Conservation (phyloP, 2,329 filamentous ascomycete genomes). For the Ilyonectria sp. region DNA sequence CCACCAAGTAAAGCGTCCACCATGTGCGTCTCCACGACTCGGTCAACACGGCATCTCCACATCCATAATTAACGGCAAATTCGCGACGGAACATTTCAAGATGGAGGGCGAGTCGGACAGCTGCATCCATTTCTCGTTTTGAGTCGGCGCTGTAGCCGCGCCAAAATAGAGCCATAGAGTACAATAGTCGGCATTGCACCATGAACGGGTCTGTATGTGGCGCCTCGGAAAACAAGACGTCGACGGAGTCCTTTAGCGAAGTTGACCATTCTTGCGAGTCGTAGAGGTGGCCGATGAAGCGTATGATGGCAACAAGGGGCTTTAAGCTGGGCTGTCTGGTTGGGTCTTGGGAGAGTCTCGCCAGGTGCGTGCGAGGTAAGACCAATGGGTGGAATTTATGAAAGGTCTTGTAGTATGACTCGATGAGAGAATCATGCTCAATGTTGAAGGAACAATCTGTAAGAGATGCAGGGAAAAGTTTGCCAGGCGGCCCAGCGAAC, state of each 20-base stretch:
- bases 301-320: conserved; percentile 48
- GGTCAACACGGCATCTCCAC: conserved; percentile 62
- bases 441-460: background rate
- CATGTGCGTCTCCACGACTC: conserved; percentile 79
- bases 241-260: conserved; percentile 6
- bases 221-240: conserved; percentile 23
- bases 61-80: conserved; percentile 65
- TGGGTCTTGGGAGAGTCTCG: conserved; percentile 23
- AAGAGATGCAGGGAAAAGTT: background rate
- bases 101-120: conserved; percentile 71
- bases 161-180: conserved; percentile 56
- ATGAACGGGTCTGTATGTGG: conserved; percentile 45
- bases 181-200: conserved; percentile 56
- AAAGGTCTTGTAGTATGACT: conserved; percentile 55
- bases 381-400: conserved; percentile 52
- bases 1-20: conserved; percentile 78
- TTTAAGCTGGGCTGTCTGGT: conserved; percentile 25
- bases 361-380: conserved; percentile 41
- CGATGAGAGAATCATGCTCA: conserved; percentile 45
- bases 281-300: conserved; percentile 55
- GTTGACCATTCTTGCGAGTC: conserved; percentile 38
- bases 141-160: conserved; percentile 45
- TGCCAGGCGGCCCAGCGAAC: background rate
- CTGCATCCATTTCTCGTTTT: conserved; percentile 57
- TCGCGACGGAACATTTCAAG: conserved; percentile 71